Base-by-base conservation (phyloP, 1,284 basidiomycete species). In the Apiotrichum sp. region DNA sequence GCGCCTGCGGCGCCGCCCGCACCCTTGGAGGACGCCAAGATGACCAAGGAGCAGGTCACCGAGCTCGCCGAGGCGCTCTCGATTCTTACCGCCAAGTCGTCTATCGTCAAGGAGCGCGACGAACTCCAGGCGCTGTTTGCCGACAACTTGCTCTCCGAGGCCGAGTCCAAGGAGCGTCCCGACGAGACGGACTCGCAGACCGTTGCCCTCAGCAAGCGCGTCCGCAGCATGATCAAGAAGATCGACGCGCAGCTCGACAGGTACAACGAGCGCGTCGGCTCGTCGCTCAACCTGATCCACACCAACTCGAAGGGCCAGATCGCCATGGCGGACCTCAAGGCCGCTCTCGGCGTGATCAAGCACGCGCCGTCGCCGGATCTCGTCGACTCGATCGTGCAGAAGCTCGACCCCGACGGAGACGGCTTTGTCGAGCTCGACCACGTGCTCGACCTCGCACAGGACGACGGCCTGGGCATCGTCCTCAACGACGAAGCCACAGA, bases 31-130 rank as follows among this genome's bases (percentile, higher is more conserved):
- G 84, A 88, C 64, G 91, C 91, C 35, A 86, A 91, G 54, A 98
- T 98, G 95, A 98, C 93, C 5, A 85, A 89, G 39, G 95, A 98
- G 72, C 96, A 98, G 72, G 82, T 98, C 31, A 87, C 86, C 67
- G 95, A 99, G 76, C 83, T 98, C 45, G 87, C 88, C 47, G 93
- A 96, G 69, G 92, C 95, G 1, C 80, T 98, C 51, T 87, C 88
- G 6, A 84, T 98, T 65, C 81, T 98, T 50, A 93, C 90, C 16
- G 88, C 95, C 59, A 95, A 91, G 75, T 97, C 92, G n/a, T 92
- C 88, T 60, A 95, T 98, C 45, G 82, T 97, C 61, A 93, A 97
- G 78, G 95, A 99, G 78, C 86, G 95, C 50, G 86, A 88, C 66
- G 95, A 98, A 76, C 82, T 98, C 14, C 84, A 87, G 46, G 82